Percentiles rank a stretch among this genome's conserved stretches.
Evolutionary conservation across 148 eudicot species (phyloP).

Genomic region (Nepenthes gracilis): DNA sequence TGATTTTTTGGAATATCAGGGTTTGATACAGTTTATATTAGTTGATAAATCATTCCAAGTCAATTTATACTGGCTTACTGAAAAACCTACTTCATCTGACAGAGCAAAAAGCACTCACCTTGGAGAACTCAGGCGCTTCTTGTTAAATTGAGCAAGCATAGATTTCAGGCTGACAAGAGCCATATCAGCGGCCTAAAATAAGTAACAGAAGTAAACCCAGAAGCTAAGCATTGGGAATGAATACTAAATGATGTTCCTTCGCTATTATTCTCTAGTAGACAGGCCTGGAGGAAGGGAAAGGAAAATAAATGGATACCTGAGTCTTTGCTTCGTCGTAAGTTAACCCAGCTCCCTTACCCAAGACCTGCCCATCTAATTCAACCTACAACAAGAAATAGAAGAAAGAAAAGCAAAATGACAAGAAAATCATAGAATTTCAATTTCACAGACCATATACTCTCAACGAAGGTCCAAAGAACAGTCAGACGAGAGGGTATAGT

Average conservation of each 20-base stretch:
- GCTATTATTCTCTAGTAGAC: background rate
- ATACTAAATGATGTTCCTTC: background rate
- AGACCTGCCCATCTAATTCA: constrained; percentile 73
- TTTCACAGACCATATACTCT: background rate
- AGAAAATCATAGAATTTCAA: background rate
- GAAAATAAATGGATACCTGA: constrained; percentile 32
- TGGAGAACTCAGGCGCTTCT: constrained; percentile 66
- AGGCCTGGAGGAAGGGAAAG: background rate
- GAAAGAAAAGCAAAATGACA: background rate
- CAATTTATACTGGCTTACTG: too few relatives aligned
- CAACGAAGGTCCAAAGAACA: too few relatives aligned
- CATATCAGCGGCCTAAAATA: constrained; percentile 71
- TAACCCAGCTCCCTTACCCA: constrained; percentile 62
- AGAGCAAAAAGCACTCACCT: constrained; percentile 31
- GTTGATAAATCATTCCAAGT: too few relatives aligned
- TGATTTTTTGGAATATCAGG: too few relatives aligned
- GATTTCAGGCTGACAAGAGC: constrained; percentile 53
- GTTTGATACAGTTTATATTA: too few relatives aligned
- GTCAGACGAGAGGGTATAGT: too few relatives aligned
- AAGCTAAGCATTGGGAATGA: background rate
- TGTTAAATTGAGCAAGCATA: constrained; percentile 40
- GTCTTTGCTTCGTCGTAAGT: constrained; percentile 79
- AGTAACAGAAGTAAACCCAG: background rate
- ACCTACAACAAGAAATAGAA: constrained; percentile 33
- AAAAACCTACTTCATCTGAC: background rate